These are phyloP conservation scores for Didymella arachidicola DNA, from an alignment of 2,329 filamentous ascomycete species.

Conservation along the genomic window DNA sequence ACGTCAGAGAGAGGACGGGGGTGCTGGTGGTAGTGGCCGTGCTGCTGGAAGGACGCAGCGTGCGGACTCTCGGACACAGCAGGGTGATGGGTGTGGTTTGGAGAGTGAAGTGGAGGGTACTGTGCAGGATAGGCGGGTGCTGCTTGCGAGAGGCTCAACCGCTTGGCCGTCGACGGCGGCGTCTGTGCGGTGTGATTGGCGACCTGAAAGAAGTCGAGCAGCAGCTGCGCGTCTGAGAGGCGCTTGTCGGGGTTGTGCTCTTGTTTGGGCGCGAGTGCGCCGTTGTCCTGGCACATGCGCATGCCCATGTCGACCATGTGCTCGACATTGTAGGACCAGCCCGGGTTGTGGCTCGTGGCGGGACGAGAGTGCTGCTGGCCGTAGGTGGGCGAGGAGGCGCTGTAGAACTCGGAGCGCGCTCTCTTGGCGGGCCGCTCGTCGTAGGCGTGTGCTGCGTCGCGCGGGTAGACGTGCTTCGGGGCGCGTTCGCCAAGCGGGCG, in stretches of 20 bases:
- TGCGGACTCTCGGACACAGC: slow-evolving; percentile 24
- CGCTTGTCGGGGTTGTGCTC: slow-evolving; percentile 45
- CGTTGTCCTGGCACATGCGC: slow-evolving; percentile 41
- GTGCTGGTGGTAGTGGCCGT: slow-evolving; percentile 18
- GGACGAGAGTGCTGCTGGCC: slow-evolving; percentile 50
- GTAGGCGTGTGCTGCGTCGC: slow-evolving; percentile 20
- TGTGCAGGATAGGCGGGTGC: slow-evolving; percentile 18
- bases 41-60: slow-evolving; percentile 16
- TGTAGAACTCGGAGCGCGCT: slow-evolving; percentile 65
- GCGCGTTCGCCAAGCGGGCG: slow-evolving; percentile 19
- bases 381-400: slow-evolving; percentile 51
- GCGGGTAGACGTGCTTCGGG: slow-evolving; percentile 26
- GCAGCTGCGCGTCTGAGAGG: slow-evolving; percentile 56
- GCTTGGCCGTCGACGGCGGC: slow-evolving; percentile 39
- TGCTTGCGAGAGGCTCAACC: slow-evolving; percentile 38
- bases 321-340: slow-evolving; percentile 52
- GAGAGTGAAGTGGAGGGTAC: slow-evolving; percentile 21
- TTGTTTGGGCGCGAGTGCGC: slow-evolving; percentile 24
- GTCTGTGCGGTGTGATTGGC: slow-evolving; percentile 41
- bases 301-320: slow-evolving; percentile 47
- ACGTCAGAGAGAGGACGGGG: slow-evolving; percentile 26
- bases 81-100: slow-evolving; percentile 9
- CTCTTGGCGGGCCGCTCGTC: slow-evolving; percentile 66
- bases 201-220: slow-evolving; percentile 53
- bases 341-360: slow-evolving; percentile 56